A percentile compares a stretch with the other conserved stretches of the same genome.
phyloP scores from a whole-genome alignment of 1,284 basidiomycete species.

The Apiotrichum montevideense region DNA sequence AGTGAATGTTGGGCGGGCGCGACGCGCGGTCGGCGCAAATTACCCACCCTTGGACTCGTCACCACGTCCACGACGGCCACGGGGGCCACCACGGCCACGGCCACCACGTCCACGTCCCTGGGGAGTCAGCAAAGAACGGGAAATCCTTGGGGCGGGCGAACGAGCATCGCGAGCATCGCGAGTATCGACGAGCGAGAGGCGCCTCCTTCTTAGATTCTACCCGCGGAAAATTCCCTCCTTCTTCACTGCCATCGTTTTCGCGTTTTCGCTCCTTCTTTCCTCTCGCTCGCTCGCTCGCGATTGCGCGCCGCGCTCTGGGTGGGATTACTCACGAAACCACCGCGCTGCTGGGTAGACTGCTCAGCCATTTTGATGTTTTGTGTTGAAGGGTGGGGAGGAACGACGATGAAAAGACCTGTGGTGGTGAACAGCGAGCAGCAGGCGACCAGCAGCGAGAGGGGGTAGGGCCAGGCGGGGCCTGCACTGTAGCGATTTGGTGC shows the following conservation, averaged over 20 bases:
- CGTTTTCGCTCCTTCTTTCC: too few relatives aligned
- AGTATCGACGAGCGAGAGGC: too few relatives aligned
- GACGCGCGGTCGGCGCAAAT: neutral
- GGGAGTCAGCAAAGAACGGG: neutral
- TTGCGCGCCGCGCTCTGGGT: neutral
- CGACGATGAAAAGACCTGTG: neutral
- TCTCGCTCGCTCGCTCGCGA: neutral
- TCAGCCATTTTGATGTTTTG: slow-evolving; percentile 3
- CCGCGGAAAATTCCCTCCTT: too few relatives aligned
- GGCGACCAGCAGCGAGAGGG: neutral
- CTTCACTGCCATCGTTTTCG: too few relatives aligned
- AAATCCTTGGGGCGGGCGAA: too few relatives aligned
- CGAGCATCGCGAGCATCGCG: too few relatives aligned
- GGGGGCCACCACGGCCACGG: slow-evolving; percentile 80
- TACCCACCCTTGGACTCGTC: slow-evolving; percentile 41
- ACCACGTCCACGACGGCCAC: slow-evolving; percentile 90
- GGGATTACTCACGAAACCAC: slow-evolving; percentile 1
- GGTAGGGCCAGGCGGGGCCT: too few relatives aligned
- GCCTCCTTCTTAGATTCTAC: too few relatives aligned
- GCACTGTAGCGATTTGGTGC: too few relatives aligned
- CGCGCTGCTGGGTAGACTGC: slow-evolving; percentile 7
- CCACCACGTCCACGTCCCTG: slow-evolving; percentile 61
- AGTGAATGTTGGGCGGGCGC: neutral
- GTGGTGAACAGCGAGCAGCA: neutral
- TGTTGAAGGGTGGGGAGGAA: slow-evolving; percentile 1